These are phyloP conservation scores for Silybum marianum DNA, from an alignment of 129 eudicot genomes.

Conservation along the genomic window DNA sequence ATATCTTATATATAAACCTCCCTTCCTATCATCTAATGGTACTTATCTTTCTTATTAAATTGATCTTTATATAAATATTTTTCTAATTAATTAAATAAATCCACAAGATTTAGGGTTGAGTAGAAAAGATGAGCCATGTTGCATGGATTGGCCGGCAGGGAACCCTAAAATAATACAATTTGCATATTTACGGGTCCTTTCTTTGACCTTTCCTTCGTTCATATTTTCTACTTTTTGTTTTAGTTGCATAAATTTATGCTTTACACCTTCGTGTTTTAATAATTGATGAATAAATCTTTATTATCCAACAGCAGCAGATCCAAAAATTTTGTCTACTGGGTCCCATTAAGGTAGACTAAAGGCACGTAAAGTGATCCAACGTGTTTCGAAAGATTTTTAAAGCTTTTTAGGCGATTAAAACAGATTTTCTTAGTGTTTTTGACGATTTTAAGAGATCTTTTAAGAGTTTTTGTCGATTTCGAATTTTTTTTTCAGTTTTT, in stretches of 20 bases:
- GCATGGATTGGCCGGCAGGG: conserved; percentile 24
- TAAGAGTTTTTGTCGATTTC: too few relatives aligned
- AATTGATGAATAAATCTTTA: not conserved
- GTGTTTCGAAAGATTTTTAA: too few relatives aligned
- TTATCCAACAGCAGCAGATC: too few relatives aligned
- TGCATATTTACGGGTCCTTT: conserved; percentile 8
- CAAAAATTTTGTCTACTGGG: too few relatives aligned
- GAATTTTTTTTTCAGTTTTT: too few relatives aligned
- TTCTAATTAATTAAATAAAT: not conserved
- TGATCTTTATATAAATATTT: not conserved
- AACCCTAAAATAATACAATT: not conserved
- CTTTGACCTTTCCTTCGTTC: conserved; percentile 5
- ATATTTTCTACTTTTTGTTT: not conserved
- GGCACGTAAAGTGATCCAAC: too few relatives aligned
- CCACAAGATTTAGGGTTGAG: not conserved
- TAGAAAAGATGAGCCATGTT: conserved; percentile 1
- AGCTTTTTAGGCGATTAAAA: too few relatives aligned
- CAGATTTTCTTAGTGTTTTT: too few relatives aligned
- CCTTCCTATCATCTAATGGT: too few relatives aligned
- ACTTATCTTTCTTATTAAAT: not conserved
- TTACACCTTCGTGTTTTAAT: not conserved
- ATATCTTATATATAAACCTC: too few relatives aligned
- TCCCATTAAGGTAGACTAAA: too few relatives aligned
- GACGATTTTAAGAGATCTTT: too few relatives aligned
- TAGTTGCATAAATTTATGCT: not conserved